A percentile compares a stretch with the other conserved stretches of the same genome.
Evolutionary conservation across 73 alveolate genomes (phyloP).

Genomic region (Stentor roeselii): DNA sequence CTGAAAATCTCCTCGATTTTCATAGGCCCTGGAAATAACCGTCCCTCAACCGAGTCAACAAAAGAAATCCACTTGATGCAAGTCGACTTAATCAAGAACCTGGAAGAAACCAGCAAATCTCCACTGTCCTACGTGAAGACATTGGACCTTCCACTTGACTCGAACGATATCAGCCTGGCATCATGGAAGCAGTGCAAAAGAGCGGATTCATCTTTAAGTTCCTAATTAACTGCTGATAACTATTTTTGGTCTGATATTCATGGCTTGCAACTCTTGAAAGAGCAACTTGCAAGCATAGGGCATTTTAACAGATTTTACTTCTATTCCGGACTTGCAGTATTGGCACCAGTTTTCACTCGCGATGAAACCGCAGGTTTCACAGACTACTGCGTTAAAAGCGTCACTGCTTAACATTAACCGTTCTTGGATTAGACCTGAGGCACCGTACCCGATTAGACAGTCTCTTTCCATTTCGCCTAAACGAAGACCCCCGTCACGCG

Average conservation of each 20-base stretch:
- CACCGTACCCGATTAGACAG: constrained; percentile 98
- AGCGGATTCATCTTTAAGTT: too few relatives aligned
- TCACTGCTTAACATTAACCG: constrained; percentile 96
- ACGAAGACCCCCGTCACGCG: constrained; percentile 94
- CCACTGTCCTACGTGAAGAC: too few relatives aligned
- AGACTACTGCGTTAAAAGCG: constrained; percentile 88
- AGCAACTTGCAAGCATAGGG: constrained; percentile 86
- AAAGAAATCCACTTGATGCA: too few relatives aligned
- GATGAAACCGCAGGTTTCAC: constrained; percentile 61
- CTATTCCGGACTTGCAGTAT: constrained; percentile 47
- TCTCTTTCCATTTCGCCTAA: constrained; percentile 99
- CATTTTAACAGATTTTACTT: constrained; percentile 78
- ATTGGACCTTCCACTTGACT: too few relatives aligned
- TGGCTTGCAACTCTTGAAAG: constrained; percentile 35
- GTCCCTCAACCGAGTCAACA: too few relatives aligned
- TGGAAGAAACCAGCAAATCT: too few relatives aligned
- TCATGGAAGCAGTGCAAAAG: too few relatives aligned
- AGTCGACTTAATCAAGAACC: too few relatives aligned
- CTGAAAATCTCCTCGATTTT: too few relatives aligned
- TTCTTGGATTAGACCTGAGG: constrained; percentile 91
- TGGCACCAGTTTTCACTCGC: constrained; percentile 43
- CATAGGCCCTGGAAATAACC: too few relatives aligned
- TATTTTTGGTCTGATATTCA: constrained; percentile 57
- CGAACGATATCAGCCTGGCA: too few relatives aligned
- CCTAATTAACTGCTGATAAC: too few relatives aligned